These are phyloP conservation scores for Basipetospora chlamydospora DNA, from an alignment of 2,329 filamentous ascomycete species.

Conservation along the genomic window DNA sequence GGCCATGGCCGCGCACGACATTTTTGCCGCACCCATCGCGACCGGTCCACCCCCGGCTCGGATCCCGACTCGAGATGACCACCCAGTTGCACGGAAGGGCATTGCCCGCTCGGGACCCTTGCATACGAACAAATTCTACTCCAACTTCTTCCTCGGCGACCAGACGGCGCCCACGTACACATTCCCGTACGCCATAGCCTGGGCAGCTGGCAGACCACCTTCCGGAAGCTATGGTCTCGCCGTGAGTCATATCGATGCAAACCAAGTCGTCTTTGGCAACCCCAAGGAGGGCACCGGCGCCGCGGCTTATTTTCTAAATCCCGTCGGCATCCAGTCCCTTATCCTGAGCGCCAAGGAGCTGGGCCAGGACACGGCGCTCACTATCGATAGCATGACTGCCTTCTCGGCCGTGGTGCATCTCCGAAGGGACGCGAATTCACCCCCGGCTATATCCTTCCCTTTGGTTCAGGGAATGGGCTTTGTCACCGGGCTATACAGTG, in stretches of 20 bases:
- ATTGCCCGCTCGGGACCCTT: constrained; percentile 35
- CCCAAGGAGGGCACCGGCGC: constrained; percentile 40
- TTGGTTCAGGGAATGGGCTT: constrained; percentile 84
- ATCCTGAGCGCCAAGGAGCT: constrained; percentile 69
- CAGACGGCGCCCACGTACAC: constrained; percentile 59
- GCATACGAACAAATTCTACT: constrained; percentile 68
- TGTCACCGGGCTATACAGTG: constrained; percentile 62
- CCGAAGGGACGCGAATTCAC: constrained; percentile 31
- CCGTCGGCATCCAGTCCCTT: constrained; percentile 67
- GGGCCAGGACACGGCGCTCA: constrained; percentile 39
- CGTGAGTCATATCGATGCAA: constrained; percentile 57
- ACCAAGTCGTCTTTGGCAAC: constrained; percentile 53
- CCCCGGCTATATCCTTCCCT: constrained; percentile 58
- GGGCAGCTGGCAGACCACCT: constrained; percentile 48
- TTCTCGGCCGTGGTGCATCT: constrained; percentile 57
- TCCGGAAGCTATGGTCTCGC: constrained; percentile 62
- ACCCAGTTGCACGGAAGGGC: constrained; percentile 41
- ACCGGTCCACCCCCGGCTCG: constrained; percentile 33
- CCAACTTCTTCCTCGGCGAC: constrained; percentile 63
- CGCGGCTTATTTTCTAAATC: constrained; percentile 62
- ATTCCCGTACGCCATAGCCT: constrained; percentile 58
- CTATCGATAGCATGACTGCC: constrained; percentile 36
- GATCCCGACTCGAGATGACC: constrained; percentile 34
- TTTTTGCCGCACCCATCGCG: constrained; percentile 41
- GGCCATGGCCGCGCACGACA: constrained; percentile 24